Percentiles rank a stretch among this genome's conserved stretches.
Evolutionary conservation across 495 filamentous ascomycete species (phyloP).

Genomic region (Entonaema liquescens): DNA sequence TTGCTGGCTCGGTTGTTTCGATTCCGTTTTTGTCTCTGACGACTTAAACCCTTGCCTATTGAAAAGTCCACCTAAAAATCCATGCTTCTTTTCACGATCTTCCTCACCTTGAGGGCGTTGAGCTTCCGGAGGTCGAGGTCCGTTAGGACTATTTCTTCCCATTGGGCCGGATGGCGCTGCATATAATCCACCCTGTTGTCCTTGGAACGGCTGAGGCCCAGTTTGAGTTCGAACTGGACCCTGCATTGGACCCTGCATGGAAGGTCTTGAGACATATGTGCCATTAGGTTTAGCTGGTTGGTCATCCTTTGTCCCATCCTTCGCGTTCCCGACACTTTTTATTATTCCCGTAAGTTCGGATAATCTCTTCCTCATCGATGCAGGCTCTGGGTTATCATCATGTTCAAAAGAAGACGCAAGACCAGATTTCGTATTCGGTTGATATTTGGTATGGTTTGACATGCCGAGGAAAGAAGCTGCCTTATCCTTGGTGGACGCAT

Average conservation of each 20-base stretch:
- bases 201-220: constrained; percentile 14
- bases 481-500: constrained; percentile 28
- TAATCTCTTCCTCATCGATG: constrained; percentile 39
- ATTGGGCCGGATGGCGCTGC: constrained; percentile 7
- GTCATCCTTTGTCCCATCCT: constrained; percentile 44
- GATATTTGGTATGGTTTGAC: constrained; percentile 28
- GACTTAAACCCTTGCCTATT: constrained; percentile 40
- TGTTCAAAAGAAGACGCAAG: constrained; percentile 31
- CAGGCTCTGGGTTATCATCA: constrained; percentile 33
- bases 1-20: constrained; percentile 29
- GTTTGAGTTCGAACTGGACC: constrained; percentile 19
- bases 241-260: constrained; percentile 34
- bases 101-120: constrained; percentile 38
- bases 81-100: constrained; percentile 39
- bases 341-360: constrained; percentile 48
- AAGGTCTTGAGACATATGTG: constrained; percentile 26
- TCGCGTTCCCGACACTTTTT: constrained; percentile 42
- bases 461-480: constrained; percentile 24
- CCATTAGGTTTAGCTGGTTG: constrained; percentile 36
- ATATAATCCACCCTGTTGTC: constrained; percentile 7
- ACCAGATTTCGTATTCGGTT: constrained; percentile 37
- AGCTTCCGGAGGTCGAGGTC: constrained; percentile 22
- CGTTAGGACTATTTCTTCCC: constrained; percentile 27
- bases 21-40: constrained; percentile 24
- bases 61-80: constrained; percentile 43